Evolutionary conservation across 441 rosid genomes (phyloP).

Genomic region (Gossypium schwendimanii): DNA sequence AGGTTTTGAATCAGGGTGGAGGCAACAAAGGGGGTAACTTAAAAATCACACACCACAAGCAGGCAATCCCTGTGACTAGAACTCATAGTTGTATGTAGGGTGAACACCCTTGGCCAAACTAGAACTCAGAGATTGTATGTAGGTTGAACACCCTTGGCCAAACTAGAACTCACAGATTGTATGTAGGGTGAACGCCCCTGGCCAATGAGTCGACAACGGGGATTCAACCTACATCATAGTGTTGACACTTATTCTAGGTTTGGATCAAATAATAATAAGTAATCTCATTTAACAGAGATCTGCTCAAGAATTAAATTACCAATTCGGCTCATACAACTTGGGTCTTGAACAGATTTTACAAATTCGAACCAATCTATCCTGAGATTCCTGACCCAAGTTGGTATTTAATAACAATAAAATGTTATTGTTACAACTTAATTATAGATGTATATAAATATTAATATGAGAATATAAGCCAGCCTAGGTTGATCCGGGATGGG

Average conservation of each 20-base stretch:
- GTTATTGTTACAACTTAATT: too few species aligned
- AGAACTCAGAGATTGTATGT: too few species aligned
- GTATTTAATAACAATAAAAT: background rate
- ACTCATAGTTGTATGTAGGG: too few species aligned
- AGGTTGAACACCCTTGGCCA: too few species aligned
- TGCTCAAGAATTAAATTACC: background rate
- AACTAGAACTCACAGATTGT: too few species aligned
- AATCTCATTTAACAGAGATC: background rate
- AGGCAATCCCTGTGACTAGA: too few species aligned
- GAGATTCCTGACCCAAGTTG: background rate
- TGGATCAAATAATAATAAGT: background rate
- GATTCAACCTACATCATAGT: too few species aligned
- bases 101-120: too few species aligned
- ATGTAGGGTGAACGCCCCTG: too few species aligned
- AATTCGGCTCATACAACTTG: background rate
- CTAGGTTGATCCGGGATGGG: background rate
- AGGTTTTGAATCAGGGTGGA: conserved; percentile 7
- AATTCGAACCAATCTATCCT: background rate
- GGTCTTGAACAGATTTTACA: background rate
- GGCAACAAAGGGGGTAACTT: background rate
- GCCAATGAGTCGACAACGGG: too few species aligned
- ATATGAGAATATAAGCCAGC: background rate
- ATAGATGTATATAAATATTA: background rate
- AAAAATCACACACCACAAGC: too few species aligned
- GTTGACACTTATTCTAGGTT: background rate